Percentiles rank a stretch among this genome's conserved stretches.
Conservation (phyloP, 192 early-diverging fungal species). For the Umbelopsis ramanniana region DNA sequence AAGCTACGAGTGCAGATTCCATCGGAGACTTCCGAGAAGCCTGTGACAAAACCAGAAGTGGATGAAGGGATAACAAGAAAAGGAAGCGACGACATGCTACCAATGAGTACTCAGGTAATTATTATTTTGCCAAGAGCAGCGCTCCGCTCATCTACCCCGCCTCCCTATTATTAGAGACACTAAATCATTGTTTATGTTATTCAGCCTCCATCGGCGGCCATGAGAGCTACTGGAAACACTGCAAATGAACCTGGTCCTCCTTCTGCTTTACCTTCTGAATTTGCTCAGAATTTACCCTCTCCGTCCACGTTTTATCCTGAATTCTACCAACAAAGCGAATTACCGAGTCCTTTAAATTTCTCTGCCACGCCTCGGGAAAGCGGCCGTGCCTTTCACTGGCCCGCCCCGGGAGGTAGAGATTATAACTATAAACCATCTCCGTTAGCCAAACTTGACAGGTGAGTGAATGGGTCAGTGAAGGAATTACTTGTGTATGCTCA, state of each 20-base stretch:
- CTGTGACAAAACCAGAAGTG: neutral
- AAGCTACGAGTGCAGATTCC: conserved; percentile 53
- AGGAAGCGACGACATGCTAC: neutral
- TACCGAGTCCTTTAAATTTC: conserved; percentile 81
- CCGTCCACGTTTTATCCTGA: conserved; percentile 78
- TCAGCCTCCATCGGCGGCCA: conserved; percentile 26
- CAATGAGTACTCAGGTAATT: neutral
- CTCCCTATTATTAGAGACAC: neutral
- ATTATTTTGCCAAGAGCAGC: neutral
- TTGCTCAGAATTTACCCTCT: conserved; percentile 73
- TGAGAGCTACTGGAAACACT: neutral
- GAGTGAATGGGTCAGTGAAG: neutral
- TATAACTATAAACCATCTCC: conserved; percentile 59
- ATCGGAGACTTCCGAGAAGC: conserved; percentile 25
- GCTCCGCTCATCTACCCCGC: neutral
- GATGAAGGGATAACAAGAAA: conserved; percentile 6
- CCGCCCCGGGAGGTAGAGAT: conserved; percentile 44
- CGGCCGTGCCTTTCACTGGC: conserved; percentile 78
- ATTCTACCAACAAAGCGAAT: conserved; percentile 71
- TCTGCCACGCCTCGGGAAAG: conserved; percentile 72
- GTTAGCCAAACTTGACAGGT: conserved; percentile 45
- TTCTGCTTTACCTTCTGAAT: conserved; percentile 70
- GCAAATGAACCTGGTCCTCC: conserved; percentile 62
- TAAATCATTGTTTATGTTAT: conserved; percentile 22
- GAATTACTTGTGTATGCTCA: neutral